Conservation (phyloP, 2,329 filamentous ascomycete genomes). For the Talaromyces marneffei region DNA sequence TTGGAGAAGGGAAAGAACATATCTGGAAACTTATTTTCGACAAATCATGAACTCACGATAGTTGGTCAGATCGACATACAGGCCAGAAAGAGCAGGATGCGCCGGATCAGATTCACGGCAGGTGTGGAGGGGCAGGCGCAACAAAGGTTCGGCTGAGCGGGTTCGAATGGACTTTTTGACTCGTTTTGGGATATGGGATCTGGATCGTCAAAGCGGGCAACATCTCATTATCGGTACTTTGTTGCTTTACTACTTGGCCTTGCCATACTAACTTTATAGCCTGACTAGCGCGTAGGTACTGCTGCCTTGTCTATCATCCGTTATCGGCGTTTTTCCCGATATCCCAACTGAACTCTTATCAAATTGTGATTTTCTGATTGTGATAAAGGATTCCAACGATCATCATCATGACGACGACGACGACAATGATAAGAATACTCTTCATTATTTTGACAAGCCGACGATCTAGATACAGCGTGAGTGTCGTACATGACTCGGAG, state of each 20-base stretch:
- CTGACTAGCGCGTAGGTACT: constrained; percentile 3
- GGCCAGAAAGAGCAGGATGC: constrained; percentile 6
- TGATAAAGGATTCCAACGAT: background rate
- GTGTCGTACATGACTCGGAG: background rate
- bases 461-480: background rate
- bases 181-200: constrained; percentile 23
- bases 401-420: background rate
- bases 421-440: background rate
- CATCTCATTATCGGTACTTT: background rate
- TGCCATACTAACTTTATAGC: background rate
- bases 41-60: constrained; percentile 10
- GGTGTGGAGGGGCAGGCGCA: constrained; percentile 18
- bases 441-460: background rate
- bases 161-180: constrained; percentile 27
- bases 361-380: background rate
- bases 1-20: background rate
- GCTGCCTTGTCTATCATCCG: constrained; percentile 7
- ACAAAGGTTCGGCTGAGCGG: constrained; percentile 6
- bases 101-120: constrained; percentile 16
- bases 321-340: constrained; percentile 18
- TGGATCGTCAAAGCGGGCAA: constrained; percentile 15
- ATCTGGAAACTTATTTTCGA: background rate
- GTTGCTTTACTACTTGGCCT: too few relatives aligned
- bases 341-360: background rate
- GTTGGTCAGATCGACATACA: constrained; percentile 6